These are phyloP conservation scores for Wickerhamiella azyma DNA, from an alignment of 805 yeast genomes.

Conservation along the genomic window DNA sequence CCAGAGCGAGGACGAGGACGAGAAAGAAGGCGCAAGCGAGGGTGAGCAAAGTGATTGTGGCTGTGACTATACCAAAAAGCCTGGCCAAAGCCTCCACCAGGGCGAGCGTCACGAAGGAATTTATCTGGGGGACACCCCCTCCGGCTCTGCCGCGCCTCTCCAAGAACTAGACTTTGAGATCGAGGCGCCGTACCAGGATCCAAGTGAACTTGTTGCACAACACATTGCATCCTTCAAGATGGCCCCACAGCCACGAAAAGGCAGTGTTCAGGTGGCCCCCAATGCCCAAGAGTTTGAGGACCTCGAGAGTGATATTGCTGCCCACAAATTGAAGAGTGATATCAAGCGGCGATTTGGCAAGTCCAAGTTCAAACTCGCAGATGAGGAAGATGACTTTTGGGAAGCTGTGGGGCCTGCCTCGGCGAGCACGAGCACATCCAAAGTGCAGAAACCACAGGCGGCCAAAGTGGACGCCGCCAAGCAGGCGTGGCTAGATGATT, in stretches of 20 bases:
- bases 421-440: neutral
- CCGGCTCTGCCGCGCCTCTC: neutral
- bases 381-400: conserved; percentile 19
- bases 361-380: conserved; percentile 4
- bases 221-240: conserved; percentile 7
- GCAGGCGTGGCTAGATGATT: conserved; percentile 11
- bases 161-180: conserved; percentile 1
- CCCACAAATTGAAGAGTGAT: conserved; percentile 1
- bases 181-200: neutral
- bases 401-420: conserved; percentile 6
- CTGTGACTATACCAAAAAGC: too few species aligned
- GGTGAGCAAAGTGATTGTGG: neutral
- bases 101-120: neutral
- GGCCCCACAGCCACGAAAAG: conserved; percentile 1
- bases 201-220: conserved; percentile 6
- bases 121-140: neutral
- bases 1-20: neutral
- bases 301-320: conserved; percentile 1
- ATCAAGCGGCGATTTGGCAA: conserved; percentile 8
- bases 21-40: neutral
- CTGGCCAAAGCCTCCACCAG: neutral
- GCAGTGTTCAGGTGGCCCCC: neutral
- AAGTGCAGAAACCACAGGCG: neutral
- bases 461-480: conserved; percentile 8
- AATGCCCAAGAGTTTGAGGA: conserved; percentile 5